phyloP scores from a whole-genome alignment of 2,329 filamentous ascomycete species.

The Phoma sp. region DNA sequence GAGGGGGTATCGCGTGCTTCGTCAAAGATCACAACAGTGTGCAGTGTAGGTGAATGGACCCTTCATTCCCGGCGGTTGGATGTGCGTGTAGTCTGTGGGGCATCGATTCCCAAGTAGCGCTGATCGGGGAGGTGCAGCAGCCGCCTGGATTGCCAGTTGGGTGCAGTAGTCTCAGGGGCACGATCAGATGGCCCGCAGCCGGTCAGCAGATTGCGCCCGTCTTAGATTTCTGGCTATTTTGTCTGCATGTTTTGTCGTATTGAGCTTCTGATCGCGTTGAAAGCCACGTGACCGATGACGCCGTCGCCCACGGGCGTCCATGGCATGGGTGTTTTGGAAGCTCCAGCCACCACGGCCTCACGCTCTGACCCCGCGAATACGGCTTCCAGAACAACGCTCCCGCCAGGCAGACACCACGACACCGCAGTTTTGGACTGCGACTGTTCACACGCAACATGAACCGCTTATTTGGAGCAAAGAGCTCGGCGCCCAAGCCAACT shows the following conservation, averaged over 20 bases:
- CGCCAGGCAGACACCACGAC: not conserved
- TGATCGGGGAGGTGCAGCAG: constrained; percentile 15
- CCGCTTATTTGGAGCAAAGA: constrained; percentile 89
- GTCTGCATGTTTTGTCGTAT: not conserved
- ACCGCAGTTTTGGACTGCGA: not conserved
- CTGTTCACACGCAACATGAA: constrained; percentile 73
- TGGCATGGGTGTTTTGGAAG: not conserved
- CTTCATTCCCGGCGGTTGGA: constrained; percentile 15
- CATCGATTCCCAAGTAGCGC: constrained; percentile 18
- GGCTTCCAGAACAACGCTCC: not conserved
- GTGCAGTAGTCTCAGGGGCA: constrained; percentile 14
- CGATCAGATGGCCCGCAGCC: constrained; percentile 6
- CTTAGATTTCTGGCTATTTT: not conserved
- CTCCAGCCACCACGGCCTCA: constrained; percentile 17
- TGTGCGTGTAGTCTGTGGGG: constrained; percentile 14
- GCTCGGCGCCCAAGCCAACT: constrained; percentile 85
- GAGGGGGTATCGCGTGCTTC: constrained; percentile 4
- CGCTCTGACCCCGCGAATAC: constrained; percentile 17
- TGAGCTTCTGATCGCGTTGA: not conserved
- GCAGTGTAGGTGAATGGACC: constrained; percentile 16
- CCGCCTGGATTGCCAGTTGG: constrained; percentile 8
- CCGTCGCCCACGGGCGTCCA: constrained; percentile 4
- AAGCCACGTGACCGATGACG: constrained; percentile 17
- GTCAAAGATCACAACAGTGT: constrained; percentile 12
- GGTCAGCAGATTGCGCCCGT: constrained; percentile 2